These are phyloP conservation scores for Fonsecaea nubica DNA, from an alignment of 2,329 filamentous ascomycete species.

Conservation along the genomic window DNA sequence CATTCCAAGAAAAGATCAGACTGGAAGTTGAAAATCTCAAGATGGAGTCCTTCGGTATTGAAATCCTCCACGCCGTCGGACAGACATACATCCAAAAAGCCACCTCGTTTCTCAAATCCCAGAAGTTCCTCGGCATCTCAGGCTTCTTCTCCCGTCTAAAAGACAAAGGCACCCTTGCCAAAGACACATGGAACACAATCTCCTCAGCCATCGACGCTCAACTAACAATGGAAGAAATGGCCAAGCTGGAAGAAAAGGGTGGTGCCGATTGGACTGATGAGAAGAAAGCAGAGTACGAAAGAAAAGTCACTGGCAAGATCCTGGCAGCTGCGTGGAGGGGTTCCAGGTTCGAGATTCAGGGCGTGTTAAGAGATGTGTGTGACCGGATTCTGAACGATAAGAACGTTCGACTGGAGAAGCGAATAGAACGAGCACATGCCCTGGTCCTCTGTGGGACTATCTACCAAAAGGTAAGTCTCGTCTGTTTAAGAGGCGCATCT, in stretches of 20 bases:
- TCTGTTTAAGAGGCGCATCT: neutral
- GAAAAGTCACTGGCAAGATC: constrained; percentile 96
- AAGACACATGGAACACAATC: constrained; percentile 99
- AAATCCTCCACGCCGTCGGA: constrained; percentile 94
- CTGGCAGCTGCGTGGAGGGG: constrained; percentile 95
- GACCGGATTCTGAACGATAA: constrained; percentile 82
- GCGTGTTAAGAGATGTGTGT: constrained; percentile 91
- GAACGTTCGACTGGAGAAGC: constrained; percentile 80
- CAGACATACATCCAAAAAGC: constrained; percentile 88
- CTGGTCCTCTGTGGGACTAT: constrained; percentile 87
- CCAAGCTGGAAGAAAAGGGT: constrained; percentile 88
- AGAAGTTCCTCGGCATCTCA: constrained; percentile 94
- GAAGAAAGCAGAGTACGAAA: constrained; percentile 93
- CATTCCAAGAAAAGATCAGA: constrained; percentile 92
- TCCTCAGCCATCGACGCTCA: constrained; percentile 95
- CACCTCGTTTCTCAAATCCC: constrained; percentile 84
- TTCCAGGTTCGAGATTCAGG: constrained; percentile 97
- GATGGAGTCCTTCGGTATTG: constrained; percentile 97
- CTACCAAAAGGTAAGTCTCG: constrained; percentile 73
- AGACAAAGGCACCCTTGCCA: constrained; percentile 95
- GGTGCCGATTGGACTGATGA: constrained; percentile 99
- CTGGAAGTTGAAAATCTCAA: constrained; percentile 97
- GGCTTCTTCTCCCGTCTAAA: constrained; percentile 94
- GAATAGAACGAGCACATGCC: constrained; percentile 88
- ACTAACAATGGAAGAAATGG: constrained; percentile 99